These are phyloP conservation scores for Sphaerulina vaccinii DNA, from an alignment of 2,329 filamentous ascomycete genomes.

Conservation along the genomic window DNA sequence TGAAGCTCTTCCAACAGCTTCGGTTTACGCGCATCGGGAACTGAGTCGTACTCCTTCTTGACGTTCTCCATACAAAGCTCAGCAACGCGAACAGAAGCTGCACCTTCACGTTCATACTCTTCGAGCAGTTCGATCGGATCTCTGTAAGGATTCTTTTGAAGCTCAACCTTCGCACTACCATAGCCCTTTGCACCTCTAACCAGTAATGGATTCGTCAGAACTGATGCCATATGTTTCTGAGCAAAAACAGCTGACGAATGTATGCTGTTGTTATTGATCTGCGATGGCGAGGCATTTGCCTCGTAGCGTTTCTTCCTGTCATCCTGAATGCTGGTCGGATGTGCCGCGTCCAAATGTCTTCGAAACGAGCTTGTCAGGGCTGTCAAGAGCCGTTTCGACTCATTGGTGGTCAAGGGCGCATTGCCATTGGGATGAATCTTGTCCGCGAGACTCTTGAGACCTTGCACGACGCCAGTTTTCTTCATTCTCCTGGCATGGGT, in stretches of 20 bases:
- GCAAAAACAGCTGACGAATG: constrained; percentile 42
- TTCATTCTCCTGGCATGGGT: constrained; percentile 47
- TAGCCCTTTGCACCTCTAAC: constrained; percentile 18
- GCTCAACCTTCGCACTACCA: constrained; percentile 30
- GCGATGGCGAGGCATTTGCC: neutral
- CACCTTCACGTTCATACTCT: constrained; percentile 40
- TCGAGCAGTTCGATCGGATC: constrained; percentile 45
- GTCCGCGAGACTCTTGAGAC: constrained; percentile 51
- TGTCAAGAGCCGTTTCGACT: constrained; percentile 59
- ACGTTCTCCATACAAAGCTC: constrained; percentile 40
- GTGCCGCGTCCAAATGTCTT: constrained; percentile 59
- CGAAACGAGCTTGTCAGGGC: constrained; percentile 64
- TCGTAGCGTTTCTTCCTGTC: constrained; percentile 10
- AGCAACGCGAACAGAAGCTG: constrained; percentile 41
- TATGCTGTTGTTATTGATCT: constrained; percentile 10
- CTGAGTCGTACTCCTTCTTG: constrained; percentile 21
- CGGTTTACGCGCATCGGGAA: constrained; percentile 18
- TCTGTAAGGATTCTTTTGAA: constrained; percentile 28
- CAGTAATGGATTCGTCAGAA: constrained; percentile 54
- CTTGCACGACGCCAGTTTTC: constrained; percentile 46
- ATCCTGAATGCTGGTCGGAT: constrained; percentile 44
- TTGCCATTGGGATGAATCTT: constrained; percentile 51
- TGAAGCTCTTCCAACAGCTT: constrained; percentile 20
- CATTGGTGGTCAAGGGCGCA: constrained; percentile 54
- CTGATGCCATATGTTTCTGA: constrained; percentile 49